phyloP scores from a whole-genome alignment of 192 early-diverging fungal species.

The Haplosporangium gracile region DNA sequence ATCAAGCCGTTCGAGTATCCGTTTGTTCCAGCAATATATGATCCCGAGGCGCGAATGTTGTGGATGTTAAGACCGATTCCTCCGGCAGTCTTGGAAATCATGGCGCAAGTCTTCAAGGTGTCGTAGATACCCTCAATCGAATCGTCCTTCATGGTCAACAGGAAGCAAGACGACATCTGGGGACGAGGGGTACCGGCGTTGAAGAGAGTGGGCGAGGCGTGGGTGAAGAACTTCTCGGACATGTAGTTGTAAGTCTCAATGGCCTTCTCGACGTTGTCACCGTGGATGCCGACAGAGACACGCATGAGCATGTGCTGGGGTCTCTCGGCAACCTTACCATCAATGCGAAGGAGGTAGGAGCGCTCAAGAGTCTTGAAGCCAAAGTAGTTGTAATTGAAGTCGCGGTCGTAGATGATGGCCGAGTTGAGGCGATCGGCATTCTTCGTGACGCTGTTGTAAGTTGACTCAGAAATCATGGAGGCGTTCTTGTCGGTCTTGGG shows the following conservation, averaged over 20 bases:
- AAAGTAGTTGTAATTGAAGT: conserved; percentile 99
- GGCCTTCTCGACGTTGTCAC: conserved; percentile 89
- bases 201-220: conserved; percentile 97
- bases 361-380: conserved; percentile 99
- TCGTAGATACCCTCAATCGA: conserved; percentile 99
- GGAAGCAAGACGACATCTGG: conserved; percentile 96
- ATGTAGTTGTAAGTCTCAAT: conserved; percentile 96
- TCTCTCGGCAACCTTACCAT: conserved; percentile 89
- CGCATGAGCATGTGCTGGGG: conserved; percentile 99
- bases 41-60: conserved; percentile 94
- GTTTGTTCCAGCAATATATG: conserved; percentile 98
- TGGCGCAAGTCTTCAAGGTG: conserved; percentile 96
- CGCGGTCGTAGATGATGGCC: conserved; percentile 97
- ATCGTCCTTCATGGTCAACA: conserved; percentile 96
- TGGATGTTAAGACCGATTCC: conserved; percentile 98
- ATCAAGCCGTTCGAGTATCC: conserved; percentile 96
- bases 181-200: conserved; percentile 97
- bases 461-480: conserved; percentile 92
- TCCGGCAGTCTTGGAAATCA: conserved; percentile 98
- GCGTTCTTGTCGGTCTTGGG: conserved; percentile 89
- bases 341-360: conserved; percentile 91
- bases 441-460: conserved; percentile 74
- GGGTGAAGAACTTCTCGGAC: conserved; percentile 95
- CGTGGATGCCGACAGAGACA: conserved; percentile 97
- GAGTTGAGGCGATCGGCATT: conserved; percentile 90